Evolutionary conservation across 768 basidiomycete genomes (phyloP), one percentile per base, ranked within the genome.

Genomic region (Agaricus blazei): DNA sequence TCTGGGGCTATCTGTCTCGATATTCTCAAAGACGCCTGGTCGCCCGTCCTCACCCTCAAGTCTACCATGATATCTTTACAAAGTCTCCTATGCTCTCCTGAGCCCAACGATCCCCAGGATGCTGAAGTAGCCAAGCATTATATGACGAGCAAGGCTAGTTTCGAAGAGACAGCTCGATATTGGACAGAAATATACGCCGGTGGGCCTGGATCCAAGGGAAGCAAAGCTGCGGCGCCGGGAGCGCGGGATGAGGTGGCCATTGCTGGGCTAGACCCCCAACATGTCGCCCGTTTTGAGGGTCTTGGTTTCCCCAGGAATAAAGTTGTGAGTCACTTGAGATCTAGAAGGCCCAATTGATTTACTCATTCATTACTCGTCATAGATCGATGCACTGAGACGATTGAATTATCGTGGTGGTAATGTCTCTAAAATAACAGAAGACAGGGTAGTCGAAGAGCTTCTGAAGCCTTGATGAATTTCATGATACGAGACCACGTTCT

Each of bases 121-220:
- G 96, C 95, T 0, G 94, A 98, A 72, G 95, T 98, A 9, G 95
- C 95, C 11, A 98, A 97, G 68, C 96, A 97, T 66, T 98, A 90
- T 64, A 88, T 90, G 69, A 92, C 93, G 11, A 90, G 88, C 68
- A 87, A 87, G 67, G 72, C 74, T 26, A 86, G 88, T 63, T 98
- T 98, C 61, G 90, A 95, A 56, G 89, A 89, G 38, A 98, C 95
- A 3, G 95, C 95, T 54, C 78, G 82, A 40, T 94, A 95, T 68
- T 98, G 95, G 95, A 91, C 94, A 1, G 85, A 90, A 64, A 84
- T 88, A 28, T 97, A 97, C 67, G 95, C 95, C 2, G 89, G 87
- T 44, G 90, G 85, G 1, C 83, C 87, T 3, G 75, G 76, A 61
- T 75, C 70, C 49, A 79, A 75, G 61, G 70, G 67, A 52, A 66